Evolutionary conservation across 192 early-diverging fungal genomes (phyloP), one percentile per base, ranked within the genome.

Genomic region (Coemansia sp.): DNA sequence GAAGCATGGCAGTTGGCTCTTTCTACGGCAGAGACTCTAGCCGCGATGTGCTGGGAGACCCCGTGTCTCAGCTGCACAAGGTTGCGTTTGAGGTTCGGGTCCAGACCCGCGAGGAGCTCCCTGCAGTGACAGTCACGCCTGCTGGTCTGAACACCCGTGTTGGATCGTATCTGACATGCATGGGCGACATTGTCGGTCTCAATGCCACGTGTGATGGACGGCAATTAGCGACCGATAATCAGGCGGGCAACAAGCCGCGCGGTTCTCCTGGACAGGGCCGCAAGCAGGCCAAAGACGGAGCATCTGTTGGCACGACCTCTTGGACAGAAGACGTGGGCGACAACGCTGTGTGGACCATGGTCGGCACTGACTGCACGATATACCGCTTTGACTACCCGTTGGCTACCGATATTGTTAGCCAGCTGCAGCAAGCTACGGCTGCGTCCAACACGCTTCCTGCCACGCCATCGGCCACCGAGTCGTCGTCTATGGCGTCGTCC

Each of bases 301-400:
- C 71, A 9, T 76, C 78, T n/a, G 79, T 43, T 11, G 75, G 84
- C 8, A 85, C 73, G 41, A 73, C 90, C 9, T 78, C 88, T 52
- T 90, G 89, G 89, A 85, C 85, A 20, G 93, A 94, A 62, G 91
- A 93, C 76, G 91, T 94, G 4, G 90, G 89, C n/a, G 94, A 97
- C 83, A 85, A 86, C 18, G 92, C 94, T 2, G 91, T 97, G 17
- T 97, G 95, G 95, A 97, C 95, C 7, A 90, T 97, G 73, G 93
- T 97, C 8, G 92, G 94, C 36, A 93, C 92, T 0, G 92, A 79
- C 60, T 85, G 72, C 53, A 68, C 83, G n/a, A 71, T 74, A 59
- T 79, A 75, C 66, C 69, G 75, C 51, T 81, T 78, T 54, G 81
- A 79, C 62, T 77, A 77, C 56, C 80, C 80, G 8, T 43, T 66